Base-by-base conservation (phyloP, 2,329 filamentous ascomycete genomes). In the Epichloe brachyelytri region DNA sequence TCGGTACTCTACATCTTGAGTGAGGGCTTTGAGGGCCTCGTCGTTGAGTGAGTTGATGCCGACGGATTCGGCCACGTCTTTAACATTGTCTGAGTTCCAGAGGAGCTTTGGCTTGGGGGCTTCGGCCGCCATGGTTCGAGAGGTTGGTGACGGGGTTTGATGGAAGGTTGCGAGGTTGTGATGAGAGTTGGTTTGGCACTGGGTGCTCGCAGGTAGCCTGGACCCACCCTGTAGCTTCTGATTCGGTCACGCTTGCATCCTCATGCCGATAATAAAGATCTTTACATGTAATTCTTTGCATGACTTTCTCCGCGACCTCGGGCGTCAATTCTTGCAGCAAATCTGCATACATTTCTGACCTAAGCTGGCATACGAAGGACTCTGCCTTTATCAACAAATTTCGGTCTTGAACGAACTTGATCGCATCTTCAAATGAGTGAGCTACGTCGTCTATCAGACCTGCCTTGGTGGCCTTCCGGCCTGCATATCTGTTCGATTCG, bases 1-100 rank as follows among this genome's bases (percentile, higher is more conserved):
- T 54, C 93, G 86, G 65, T 93, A 98, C 70, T 98, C 93, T 57
- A 96, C 88, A 64, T 98, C 93, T 65, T 94, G 88, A 10, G 89
- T 85, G 43, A 98, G 79, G 52, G 88, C 84, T 55, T 93, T 87
- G 44, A 90, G 81, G 20, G 93, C 86, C 55, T 97, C 91, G 54
- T 95, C 88, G 64, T 80, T 82, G 43, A 97, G 77, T 50, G 80
- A 78, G 59, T 79, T 74, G 60, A 98, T 90, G 52, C 93, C 93
- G 46, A 97, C 87, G 1, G 93, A 95, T 68, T 98, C 93, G 58
- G 93, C 91, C 54, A 97, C 90, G 66, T 98, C 93, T 60, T 83
- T 84, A 60, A 98, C 87, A 60, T 95, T 97, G 62, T 98, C 93
- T 17, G 87, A 83, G 64, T 96, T 97, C 93, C 93, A 97, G 59